Percentiles rank a stretch among this genome's conserved stretches.
phyloP scores from a whole-genome alignment of 192 early-diverging fungal genomes.

The Coemansia sp. region DNA sequence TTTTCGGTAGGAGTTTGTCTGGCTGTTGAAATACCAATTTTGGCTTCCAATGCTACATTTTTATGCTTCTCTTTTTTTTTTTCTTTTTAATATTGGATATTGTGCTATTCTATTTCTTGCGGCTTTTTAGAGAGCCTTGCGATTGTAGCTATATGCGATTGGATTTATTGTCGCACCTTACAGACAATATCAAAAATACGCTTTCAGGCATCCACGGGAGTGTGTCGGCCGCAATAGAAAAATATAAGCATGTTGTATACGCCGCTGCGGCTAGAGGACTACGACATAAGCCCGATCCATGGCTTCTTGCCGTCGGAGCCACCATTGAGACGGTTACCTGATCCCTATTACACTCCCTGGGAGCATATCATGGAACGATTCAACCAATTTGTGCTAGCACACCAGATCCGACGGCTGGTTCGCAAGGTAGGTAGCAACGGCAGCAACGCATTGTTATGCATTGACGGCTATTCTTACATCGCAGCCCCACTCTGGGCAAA shows the following conservation, averaged over 20 bases:
- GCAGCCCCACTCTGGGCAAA: not conserved
- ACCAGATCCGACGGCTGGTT: slow-evolving; percentile 63
- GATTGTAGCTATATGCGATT: slow-evolving; percentile 3
- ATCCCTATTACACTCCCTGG: slow-evolving; percentile 86
- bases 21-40: too few relatives aligned
- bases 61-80: too few relatives aligned
- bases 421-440: slow-evolving; percentile 59
- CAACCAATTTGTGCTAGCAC: slow-evolving; percentile 70
- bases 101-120: too few relatives aligned
- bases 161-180: slow-evolving; percentile 1
- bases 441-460: not conserved
- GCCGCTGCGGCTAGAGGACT: slow-evolving; percentile 62
- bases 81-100: too few relatives aligned
- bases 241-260: slow-evolving; percentile 15
- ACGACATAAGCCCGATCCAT: slow-evolving; percentile 76
- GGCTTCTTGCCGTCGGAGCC: slow-evolving; percentile 84
- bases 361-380: slow-evolving; percentile 77
- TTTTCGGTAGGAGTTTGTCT: too few relatives aligned
- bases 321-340: slow-evolving; percentile 71
- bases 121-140: too few relatives aligned
- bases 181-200: not conserved
- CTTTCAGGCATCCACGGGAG: not conserved
- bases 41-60: too few relatives aligned
- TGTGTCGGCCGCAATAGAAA: not conserved
- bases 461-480: too few relatives aligned